A percentile compares a stretch with the other conserved stretches of the same genome.
Evolutionary conservation across 208 protist genomes (phyloP).

Genomic region (Trypanosoma vivax): DNA sequence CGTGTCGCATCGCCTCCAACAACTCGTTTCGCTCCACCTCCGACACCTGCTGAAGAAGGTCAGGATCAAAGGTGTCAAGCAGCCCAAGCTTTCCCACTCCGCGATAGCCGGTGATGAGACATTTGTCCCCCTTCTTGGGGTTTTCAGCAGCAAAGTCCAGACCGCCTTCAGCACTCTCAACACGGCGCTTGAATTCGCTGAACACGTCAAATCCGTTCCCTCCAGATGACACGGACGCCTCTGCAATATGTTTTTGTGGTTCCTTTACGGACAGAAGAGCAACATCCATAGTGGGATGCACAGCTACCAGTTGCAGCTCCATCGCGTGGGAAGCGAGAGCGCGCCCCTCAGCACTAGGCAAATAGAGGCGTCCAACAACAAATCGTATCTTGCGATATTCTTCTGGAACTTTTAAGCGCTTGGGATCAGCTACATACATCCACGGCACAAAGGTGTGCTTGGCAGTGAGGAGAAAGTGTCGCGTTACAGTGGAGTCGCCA

Average conservation of each 20-base stretch:
- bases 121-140: slow-evolving; percentile 1
- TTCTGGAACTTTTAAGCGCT: slow-evolving; percentile 62
- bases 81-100: slow-evolving; percentile 50
- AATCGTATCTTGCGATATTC: slow-evolving; percentile 70
- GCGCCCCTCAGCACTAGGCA: slow-evolving; percentile 15
- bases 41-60: slow-evolving; percentile 46
- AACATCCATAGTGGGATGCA: slow-evolving; percentile 58
- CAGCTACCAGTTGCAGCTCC: slow-evolving; percentile 31
- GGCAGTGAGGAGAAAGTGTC: slow-evolving; percentile 53
- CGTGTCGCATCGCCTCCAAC: slow-evolving; percentile 36
- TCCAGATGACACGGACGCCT: not conserved
- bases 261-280: slow-evolving; percentile 30
- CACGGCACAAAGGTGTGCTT: slow-evolving; percentile 79
- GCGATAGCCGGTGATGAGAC: slow-evolving; percentile 44
- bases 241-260: not conserved
- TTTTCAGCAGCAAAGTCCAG: slow-evolving; percentile 1
- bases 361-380: slow-evolving; percentile 49
- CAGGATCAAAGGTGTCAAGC: slow-evolving; percentile 70
- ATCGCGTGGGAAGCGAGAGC: slow-evolving; percentile 19
- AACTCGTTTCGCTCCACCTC: slow-evolving; percentile 38
- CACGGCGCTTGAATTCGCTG: not conserved
- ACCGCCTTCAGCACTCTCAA: slow-evolving; percentile 2
- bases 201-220: not conserved
- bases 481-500: not conserved
- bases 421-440: slow-evolving; percentile 38